phyloP scores from a whole-genome alignment of 805 yeast genomes.

The Saccharomycopsis microspora region DNA sequence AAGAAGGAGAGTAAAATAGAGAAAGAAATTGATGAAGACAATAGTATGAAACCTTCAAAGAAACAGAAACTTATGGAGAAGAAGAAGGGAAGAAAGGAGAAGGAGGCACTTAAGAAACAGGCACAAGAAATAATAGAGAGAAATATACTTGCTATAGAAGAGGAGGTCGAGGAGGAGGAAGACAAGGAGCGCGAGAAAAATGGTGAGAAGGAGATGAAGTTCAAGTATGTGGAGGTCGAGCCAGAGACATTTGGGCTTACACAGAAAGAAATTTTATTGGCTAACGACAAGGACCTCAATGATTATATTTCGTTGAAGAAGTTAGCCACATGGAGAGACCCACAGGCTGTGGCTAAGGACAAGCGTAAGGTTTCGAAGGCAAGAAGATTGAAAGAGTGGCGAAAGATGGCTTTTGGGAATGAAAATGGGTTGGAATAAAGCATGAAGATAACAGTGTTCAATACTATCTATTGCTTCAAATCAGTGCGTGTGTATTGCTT shows the following conservation, averaged over 20 bases:
- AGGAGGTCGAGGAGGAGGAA: constrained; percentile 44
- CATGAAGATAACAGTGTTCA: neutral
- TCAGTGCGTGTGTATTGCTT: too few species aligned
- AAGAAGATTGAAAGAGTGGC: constrained; percentile 81
- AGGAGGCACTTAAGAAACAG: constrained; percentile 45
- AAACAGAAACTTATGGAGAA: constrained; percentile 49
- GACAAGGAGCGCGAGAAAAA: constrained; percentile 34
- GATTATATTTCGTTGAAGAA: constrained; percentile 81
- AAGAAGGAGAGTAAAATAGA: constrained; percentile 18
- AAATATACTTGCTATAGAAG: constrained; percentile 52
- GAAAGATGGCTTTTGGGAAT: constrained; percentile 63
- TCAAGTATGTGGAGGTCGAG: constrained; percentile 87
- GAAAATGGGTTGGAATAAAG: constrained; percentile 31
- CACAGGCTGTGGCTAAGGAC: constrained; percentile 62
- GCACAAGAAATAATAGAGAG: constrained; percentile 76
- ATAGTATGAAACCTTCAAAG: constrained; percentile 31
- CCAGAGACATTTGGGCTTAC: constrained; percentile 87
- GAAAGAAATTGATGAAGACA: constrained; percentile 17
- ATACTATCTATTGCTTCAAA: neutral
- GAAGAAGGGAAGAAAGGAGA: constrained; percentile 47
- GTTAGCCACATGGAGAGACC: constrained; percentile 84
- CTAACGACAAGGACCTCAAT: constrained; percentile 80
- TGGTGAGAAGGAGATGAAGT: constrained; percentile 37
- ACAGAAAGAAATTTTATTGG: constrained; percentile 77
- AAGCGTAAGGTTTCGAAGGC: constrained; percentile 75